Evolutionary conservation across 306 rosid species (phyloP), one percentile per base, ranked within the genome.

Genomic region (Medicago arabica): DNA sequence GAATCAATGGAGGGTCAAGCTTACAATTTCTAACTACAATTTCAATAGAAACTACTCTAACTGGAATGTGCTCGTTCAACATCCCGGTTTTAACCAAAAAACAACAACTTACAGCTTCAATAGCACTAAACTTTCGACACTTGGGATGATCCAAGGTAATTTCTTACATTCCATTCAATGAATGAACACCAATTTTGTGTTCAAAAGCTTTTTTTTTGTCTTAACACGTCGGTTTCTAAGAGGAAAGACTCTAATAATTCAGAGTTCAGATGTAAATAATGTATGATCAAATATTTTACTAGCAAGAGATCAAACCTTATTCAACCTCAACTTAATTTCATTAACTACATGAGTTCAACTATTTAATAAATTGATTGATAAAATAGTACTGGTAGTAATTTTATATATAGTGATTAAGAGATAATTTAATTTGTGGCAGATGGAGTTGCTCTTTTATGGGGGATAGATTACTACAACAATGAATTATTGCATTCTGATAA

Each of bases 1-100:
- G 83, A 67, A 83, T 53, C 81, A 89, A 4, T 89, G 98, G 98
- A 89, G 93, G 71, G 86, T 89, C 40, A 93, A 93, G 83, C 91
- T 93, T 41, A 91, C 97, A 71, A 67, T 89, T 65, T 89, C 93
- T 51, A 93, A 93, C 86, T 83, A 89, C 76, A 78, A 88, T 80
- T 83, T 68, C 10, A n/a, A 75, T 5, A 88, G 72, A 75, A 89
- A 83, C 83, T 86, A 86, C 86, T 73, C 92, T 19, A 84, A 89
- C 74, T 91, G 98, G 98, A 91, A 89, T 41, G 39, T 89, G 10
- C 84, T 93, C 36, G 89, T 86, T 67, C 96, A 91, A 62, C 97
- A 93, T 85, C 96, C 97, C 8, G 89, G 88, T 57, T 75, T 93
- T 59, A 72, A 43, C 41, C 80, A 83, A 67, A 25, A 71, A n/a